Percentiles rank a stretch among this genome's conserved stretches.
Conservation (phyloP, 176 grass and related monocot genomes). For the Zea luxurians region DNA sequence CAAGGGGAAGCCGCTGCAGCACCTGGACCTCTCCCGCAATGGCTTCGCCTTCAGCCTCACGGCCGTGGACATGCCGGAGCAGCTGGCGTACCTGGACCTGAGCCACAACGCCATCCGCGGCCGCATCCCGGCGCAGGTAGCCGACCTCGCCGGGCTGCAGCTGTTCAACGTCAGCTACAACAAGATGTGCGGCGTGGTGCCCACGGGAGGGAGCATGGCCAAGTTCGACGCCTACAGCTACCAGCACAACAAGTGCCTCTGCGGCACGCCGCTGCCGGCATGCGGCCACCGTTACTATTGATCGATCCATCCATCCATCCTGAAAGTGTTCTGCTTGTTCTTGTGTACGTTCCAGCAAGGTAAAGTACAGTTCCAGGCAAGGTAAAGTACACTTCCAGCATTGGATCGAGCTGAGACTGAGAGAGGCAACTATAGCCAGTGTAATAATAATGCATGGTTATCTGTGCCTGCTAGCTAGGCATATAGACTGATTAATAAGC, state of each 20-base stretch:
- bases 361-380: too few relatives aligned
- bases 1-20: conserved; percentile 13
- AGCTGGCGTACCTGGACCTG: conserved; percentile 38
- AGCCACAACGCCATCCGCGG: conserved; percentile 69
- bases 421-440: too few relatives aligned
- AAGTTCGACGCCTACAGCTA: conserved; percentile 32
- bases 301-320: too few relatives aligned
- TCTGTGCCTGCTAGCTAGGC: too few relatives aligned
- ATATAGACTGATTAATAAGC: too few relatives aligned
- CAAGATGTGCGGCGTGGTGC: conserved; percentile 58
- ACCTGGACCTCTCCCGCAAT: conserved; percentile 72
- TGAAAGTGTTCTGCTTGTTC: too few relatives aligned
- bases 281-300: background rate
- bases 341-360: too few relatives aligned
- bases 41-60: conserved; percentile 55
- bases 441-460: too few relatives aligned
- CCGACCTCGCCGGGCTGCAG: conserved; percentile 6
- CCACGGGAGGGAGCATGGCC: conserved; percentile 28
- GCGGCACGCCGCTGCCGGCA: conserved; percentile 39
- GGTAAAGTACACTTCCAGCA: too few relatives aligned
- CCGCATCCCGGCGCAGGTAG: conserved; percentile 58
- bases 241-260: conserved; percentile 60
- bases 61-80: conserved; percentile 40
- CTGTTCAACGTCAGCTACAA: conserved; percentile 81
- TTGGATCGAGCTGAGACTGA: too few relatives aligned